Evolutionary conservation across 2,329 filamentous ascomycete species (phyloP), one percentile per base, ranked within the genome.

Genomic region (Colletotrichum lini): DNA sequence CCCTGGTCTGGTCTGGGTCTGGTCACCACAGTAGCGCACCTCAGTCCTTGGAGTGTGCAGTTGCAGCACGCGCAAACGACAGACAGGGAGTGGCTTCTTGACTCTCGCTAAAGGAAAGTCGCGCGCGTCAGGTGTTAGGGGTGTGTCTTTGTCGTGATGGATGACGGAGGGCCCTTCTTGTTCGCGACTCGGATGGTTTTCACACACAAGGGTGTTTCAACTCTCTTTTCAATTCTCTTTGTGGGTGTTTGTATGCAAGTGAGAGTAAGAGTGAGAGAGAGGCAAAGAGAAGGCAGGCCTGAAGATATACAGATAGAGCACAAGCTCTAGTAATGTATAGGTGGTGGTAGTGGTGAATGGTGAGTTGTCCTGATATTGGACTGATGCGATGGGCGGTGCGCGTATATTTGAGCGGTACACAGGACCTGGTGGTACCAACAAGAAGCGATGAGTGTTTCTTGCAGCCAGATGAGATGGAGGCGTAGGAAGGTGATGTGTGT

Each of bases 21-120:
- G 68, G 68, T 71, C 64, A 71, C 68, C 68, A 71, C 68, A 71
- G 68, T 68, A 71, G 67, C 67, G 67, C 63, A 64, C 47, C 40
- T 35, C 38, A n/a, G 35, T 30, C 54, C 38, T 40, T 57, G 54
- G 35, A 42, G n/a, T 44, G 42, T 58, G 52, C 42, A 49, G 52
- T 45, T 63, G 49, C 38, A 53, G 49, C 18, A 63, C 38, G 45
- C 50, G 67, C 67, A 64, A 70, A 62, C 45, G 57, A 57, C 44
- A n/a, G 44, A 67, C 64, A 70, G 67, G 57, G 64, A 70, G 63
- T 67, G 56, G 67, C 35, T 70, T 70, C 63, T 60, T 50, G 56
- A 60, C 67, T 61, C 67, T 67, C 67, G 49, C 38, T 67, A 67
- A 67, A 47, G 45, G 26, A 62, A 67, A 62, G 67, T 67, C 49